These are phyloP conservation scores for Penicillium macrosclerotiorum DNA, from an alignment of 495 filamentous ascomycete species.

Conservation along the genomic window DNA sequence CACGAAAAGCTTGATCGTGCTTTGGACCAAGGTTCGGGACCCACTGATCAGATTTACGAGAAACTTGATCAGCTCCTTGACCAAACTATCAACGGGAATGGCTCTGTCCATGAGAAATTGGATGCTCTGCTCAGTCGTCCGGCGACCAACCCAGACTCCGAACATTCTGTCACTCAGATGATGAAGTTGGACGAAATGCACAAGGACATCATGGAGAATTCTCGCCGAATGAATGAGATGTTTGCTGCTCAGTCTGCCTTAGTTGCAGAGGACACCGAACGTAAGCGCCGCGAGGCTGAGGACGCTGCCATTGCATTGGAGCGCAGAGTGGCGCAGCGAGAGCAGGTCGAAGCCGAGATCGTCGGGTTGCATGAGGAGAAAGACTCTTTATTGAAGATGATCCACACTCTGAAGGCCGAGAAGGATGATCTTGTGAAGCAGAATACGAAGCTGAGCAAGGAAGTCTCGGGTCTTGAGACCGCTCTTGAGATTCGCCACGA, in stretches of 20 bases:
- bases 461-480: slow-evolving; percentile 84
- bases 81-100: slow-evolving; percentile 45
- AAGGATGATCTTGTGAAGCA: slow-evolving; percentile 69
- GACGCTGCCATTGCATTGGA: slow-evolving; percentile 80
- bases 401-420: slow-evolving; percentile 59
- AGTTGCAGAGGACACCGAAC: slow-evolving; percentile 74
- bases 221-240: slow-evolving; percentile 82
- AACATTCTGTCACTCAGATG: slow-evolving; percentile 55
- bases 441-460: slow-evolving; percentile 73
- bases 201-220: slow-evolving; percentile 81
- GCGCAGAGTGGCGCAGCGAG: slow-evolving; percentile 70
- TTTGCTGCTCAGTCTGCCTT: slow-evolving; percentile 74
- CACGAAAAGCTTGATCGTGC: slow-evolving; percentile 52
- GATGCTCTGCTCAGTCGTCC: slow-evolving; percentile 36
- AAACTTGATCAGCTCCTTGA: slow-evolving; percentile 61
- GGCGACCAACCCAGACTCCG: slow-evolving; percentile 27
- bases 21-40: slow-evolving; percentile 54
- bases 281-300: slow-evolving; percentile 75
- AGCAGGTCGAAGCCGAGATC: slow-evolving; percentile 73
- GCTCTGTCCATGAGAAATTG: slow-evolving; percentile 75
- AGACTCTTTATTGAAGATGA: slow-evolving; percentile 55
- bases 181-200: slow-evolving; percentile 87
- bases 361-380: slow-evolving; percentile 63
- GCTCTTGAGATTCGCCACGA: slow-evolving; percentile 84
- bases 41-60: slow-evolving; percentile 50